phyloP scores from a whole-genome alignment of 1,139 yeast species.

The Yamadazyma buinensis region DNA sequence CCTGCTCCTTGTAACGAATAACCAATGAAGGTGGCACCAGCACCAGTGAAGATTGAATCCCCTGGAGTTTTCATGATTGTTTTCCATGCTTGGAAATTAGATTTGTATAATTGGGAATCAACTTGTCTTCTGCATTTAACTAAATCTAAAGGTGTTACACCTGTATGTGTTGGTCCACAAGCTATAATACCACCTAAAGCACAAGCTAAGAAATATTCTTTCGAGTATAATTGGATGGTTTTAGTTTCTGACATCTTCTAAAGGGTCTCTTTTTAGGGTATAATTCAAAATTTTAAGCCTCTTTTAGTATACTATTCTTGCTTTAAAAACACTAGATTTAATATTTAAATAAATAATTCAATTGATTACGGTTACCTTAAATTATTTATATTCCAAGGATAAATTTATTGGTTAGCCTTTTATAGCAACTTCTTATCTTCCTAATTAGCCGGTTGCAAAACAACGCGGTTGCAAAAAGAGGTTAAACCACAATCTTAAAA shows the following conservation, averaged over 20 bases:
- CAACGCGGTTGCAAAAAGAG: too few species aligned
- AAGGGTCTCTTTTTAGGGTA: too few species aligned
- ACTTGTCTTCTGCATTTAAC: conserved; percentile 94
- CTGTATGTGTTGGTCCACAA: conserved; percentile 94
- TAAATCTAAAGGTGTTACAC: conserved; percentile 87
- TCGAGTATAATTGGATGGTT: conserved; percentile 52
- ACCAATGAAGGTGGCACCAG: conserved; percentile 89
- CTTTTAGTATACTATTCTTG: too few species aligned
- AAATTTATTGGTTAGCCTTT: too few species aligned
- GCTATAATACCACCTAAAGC: conserved; percentile 87
- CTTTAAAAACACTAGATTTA: too few species aligned
- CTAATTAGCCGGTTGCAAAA: too few species aligned
- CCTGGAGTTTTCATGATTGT: conserved; percentile 73
- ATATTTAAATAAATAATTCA: too few species aligned
- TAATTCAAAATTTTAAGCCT: too few species aligned
- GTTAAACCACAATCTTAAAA: not conserved
- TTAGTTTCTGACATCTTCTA: conserved; percentile 4
- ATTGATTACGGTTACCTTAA: too few species aligned
- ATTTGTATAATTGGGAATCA: conserved; percentile 62
- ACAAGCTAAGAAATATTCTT: conserved; percentile 78
- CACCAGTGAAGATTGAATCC: conserved; percentile 75
- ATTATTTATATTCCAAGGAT: too few species aligned
- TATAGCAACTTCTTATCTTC: too few species aligned
- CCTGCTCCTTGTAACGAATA: conserved; percentile 95
- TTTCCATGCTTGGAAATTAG: conserved; percentile 76